A percentile compares a stretch with the other conserved stretches of the same genome.
Evolutionary conservation across 371 early-diverging fungal species (phyloP).

Genomic region (Apophysomyces trapeziformis): DNA sequence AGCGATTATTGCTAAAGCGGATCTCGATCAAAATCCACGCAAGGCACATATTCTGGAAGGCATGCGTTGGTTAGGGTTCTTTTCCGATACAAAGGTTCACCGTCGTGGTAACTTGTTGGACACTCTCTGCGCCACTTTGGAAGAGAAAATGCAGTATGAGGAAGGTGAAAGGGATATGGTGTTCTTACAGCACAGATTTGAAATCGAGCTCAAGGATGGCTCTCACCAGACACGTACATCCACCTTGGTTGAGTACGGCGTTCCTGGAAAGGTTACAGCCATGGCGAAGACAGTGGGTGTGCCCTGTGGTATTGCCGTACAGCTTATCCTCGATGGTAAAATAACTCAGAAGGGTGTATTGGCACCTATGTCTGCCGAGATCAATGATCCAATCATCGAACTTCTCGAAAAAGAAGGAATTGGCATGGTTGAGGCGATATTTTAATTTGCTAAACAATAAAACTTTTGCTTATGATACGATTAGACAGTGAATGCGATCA

Average conservation of each 20-base stretch:
- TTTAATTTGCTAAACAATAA: constrained; percentile 53
- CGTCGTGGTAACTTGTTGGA: constrained; percentile 89
- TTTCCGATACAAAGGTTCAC: constrained; percentile 60
- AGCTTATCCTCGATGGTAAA: constrained; percentile 88
- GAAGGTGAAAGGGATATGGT: constrained; percentile 96
- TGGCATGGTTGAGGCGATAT: constrained; percentile 81
- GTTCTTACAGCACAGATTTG: constrained; percentile 95
- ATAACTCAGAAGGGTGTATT: constrained; percentile 82
- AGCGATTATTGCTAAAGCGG: constrained; percentile 51
- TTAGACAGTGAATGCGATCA: not conserved
- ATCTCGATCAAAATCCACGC: constrained; percentile 54
- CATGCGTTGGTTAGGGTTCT: constrained; percentile 87
- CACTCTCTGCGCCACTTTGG: constrained; percentile 94
- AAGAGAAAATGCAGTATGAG: constrained; percentile 91
- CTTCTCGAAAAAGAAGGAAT: constrained; percentile 89
- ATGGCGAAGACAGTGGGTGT: constrained; percentile 99
- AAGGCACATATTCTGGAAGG: constrained; percentile 69
- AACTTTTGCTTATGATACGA: not conserved
- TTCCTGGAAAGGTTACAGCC: constrained; percentile 86
- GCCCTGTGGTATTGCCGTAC: constrained; percentile 95
- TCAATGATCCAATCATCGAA: constrained; percentile 90
- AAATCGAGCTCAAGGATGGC: constrained; percentile 84
- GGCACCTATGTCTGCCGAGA: constrained; percentile 90
- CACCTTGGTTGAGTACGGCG: constrained; percentile 92
- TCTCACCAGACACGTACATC: constrained; percentile 83